A percentile compares a stretch with the other conserved stretches of the same genome.
Evolutionary conservation across 2,329 filamentous ascomycete species (phyloP).

Genomic region (Penicillium vulpinum): DNA sequence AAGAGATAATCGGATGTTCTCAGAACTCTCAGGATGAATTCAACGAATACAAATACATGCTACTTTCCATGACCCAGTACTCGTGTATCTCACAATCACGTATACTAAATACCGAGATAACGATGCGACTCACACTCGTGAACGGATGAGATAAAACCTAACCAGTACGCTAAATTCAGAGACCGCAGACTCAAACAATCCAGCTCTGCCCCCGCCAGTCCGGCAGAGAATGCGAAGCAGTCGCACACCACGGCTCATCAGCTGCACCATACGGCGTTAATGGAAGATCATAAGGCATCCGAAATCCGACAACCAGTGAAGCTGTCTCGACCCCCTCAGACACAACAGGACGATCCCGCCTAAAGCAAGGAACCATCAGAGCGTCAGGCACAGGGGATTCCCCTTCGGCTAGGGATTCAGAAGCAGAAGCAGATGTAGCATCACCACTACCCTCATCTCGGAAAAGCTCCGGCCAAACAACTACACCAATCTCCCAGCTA

Average conservation of each 20-base stretch:
- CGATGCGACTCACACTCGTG: too few relatives aligned
- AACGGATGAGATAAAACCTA: neutral
- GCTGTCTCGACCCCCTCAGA: neutral
- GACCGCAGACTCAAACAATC: constrained; percentile 57
- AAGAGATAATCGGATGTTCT: neutral
- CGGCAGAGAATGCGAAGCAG: constrained; percentile 57
- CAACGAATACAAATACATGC: constrained; percentile 11
- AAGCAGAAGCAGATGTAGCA: neutral
- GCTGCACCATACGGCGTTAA: constrained; percentile 62
- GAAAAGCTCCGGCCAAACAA: constrained; percentile 72
- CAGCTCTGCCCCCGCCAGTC: constrained; percentile 56
- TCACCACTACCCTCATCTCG: constrained; percentile 14
- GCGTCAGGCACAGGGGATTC: constrained; percentile 25
- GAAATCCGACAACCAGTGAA: constrained; percentile 61
- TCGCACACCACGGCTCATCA: constrained; percentile 78
- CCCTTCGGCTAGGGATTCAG: neutral
- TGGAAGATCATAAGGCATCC: constrained; percentile 82
- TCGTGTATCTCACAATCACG: neutral
- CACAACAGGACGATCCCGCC: constrained; percentile 55
- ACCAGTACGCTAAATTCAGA: neutral
- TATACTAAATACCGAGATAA: neutral
- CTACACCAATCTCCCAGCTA: constrained; percentile 80
- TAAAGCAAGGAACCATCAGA: constrained; percentile 69
- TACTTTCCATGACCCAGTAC: constrained; percentile 7
- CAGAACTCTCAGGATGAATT: neutral